Evolutionary conservation across 2,329 filamentous ascomycete species (phyloP).

Genomic region (Ophiocordyceps robertsii): DNA sequence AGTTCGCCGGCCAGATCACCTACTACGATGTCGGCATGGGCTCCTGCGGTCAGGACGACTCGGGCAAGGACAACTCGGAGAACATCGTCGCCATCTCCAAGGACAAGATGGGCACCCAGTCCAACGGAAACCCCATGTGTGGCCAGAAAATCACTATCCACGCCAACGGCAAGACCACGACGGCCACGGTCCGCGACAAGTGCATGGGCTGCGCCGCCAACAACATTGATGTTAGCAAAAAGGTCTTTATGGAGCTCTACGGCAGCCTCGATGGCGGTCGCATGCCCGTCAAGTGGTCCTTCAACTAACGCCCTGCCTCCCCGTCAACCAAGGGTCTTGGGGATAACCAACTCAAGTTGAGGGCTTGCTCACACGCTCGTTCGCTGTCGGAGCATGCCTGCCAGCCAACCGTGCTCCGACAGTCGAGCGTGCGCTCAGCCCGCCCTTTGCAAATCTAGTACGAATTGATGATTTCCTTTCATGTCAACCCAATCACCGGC

Average conservation of each 20-base stretch:
- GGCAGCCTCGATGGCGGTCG: slow-evolving; percentile 31
- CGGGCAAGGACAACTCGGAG: slow-evolving; percentile 36
- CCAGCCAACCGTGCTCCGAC: neutral
- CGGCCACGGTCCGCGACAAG: slow-evolving; percentile 56
- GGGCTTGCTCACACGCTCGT: neutral
- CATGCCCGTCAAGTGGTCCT: slow-evolving; percentile 29
- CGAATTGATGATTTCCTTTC: neutral
- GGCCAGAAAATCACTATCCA: slow-evolving; percentile 53
- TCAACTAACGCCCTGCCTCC: slow-evolving; percentile 20
- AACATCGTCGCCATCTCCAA: slow-evolving; percentile 58
- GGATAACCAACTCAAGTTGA: neutral
- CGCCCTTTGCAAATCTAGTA: neutral
- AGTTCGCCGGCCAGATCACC: slow-evolving; percentile 49
- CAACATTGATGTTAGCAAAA: slow-evolving; percentile 47
- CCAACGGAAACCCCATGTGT: slow-evolving; percentile 60
- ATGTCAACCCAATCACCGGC: neutral
- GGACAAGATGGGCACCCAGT: slow-evolving; percentile 46
- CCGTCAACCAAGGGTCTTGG: neutral
- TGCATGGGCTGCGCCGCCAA: slow-evolving; percentile 51
- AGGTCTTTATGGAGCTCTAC: slow-evolving; percentile 40
- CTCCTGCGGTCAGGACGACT: slow-evolving; percentile 52
- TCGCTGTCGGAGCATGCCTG: too few species aligned
- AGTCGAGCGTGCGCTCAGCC: neutral
- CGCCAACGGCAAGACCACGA: slow-evolving; percentile 41
- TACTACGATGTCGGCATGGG: slow-evolving; percentile 60